These are phyloP conservation scores for Escovopsis sp. DNA, from an alignment of 2,329 filamentous ascomycete species.

Conservation along the genomic window DNA sequence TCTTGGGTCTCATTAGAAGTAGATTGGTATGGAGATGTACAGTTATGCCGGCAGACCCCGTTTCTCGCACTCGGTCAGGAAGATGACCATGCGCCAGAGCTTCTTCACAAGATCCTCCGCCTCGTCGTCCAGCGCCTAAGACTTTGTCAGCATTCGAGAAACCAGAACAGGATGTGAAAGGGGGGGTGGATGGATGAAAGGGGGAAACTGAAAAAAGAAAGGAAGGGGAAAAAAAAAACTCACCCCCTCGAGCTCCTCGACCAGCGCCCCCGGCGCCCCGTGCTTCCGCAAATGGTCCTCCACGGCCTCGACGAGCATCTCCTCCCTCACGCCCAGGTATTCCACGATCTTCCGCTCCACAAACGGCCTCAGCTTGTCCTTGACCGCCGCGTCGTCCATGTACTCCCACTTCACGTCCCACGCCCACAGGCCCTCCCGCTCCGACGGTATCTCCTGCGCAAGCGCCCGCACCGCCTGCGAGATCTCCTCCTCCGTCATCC, in stretches of 20 bases:
- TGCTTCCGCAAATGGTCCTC: conserved; percentile 71
- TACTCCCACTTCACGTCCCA: conserved; percentile 90
- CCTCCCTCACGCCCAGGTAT: conserved; percentile 89
- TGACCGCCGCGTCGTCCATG: conserved; percentile 66
- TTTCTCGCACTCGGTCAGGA: conserved; percentile 92
- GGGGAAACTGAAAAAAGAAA: neutral
- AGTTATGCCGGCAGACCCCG: conserved; percentile 57
- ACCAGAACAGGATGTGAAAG: neutral
- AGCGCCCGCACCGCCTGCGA: conserved; percentile 67
- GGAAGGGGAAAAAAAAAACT: conserved; percentile 21
- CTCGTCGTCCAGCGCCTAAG: conserved; percentile 78
- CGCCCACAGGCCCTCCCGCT: conserved; percentile 76
- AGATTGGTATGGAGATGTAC: too few relatives aligned
- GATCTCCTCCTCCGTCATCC: conserved; percentile 76
- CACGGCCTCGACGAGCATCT: conserved; percentile 85
- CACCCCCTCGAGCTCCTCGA: conserved; percentile 73
- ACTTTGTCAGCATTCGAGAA: neutral
- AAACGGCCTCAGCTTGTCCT: conserved; percentile 81
- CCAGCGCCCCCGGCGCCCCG: conserved; percentile 61
- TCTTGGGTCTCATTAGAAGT: neutral
- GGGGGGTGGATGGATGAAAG: too few relatives aligned
- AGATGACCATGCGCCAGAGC: conserved; percentile 96
- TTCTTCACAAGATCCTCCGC: conserved; percentile 90
- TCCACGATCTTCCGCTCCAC: conserved; percentile 98
- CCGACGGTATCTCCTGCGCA: conserved; percentile 77